Evolutionary conservation across 148 eudicot genomes (phyloP).

Genomic region (Polygonum maritimum): DNA sequence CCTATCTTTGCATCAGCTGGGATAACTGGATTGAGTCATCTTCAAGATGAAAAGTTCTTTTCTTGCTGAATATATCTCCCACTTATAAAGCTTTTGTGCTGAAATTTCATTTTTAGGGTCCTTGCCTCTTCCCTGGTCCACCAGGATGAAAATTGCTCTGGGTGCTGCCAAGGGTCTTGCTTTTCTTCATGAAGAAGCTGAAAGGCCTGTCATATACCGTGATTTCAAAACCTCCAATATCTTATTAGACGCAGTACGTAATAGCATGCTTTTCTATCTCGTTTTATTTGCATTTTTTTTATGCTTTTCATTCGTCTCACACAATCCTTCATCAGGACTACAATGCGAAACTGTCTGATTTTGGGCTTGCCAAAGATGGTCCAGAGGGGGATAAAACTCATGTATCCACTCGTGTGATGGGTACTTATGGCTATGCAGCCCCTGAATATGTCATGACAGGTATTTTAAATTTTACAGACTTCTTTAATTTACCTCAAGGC

Average conservation of each 20-base stretch:
- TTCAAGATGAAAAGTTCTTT: neutral
- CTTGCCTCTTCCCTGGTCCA: conserved; percentile 43
- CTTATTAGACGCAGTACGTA: conserved; percentile 36
- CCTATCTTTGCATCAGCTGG: neutral
- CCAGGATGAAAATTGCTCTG: conserved; percentile 43
- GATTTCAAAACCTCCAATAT: conserved; percentile 47
- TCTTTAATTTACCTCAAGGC: neutral
- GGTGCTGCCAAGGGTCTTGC: conserved; percentile 46
- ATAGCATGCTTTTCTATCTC: neutral
- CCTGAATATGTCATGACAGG: conserved; percentile 50
- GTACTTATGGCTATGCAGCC: conserved; percentile 43
- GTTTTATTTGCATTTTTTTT: neutral
- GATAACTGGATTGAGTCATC: neutral
- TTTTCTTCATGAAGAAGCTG: conserved; percentile 49
- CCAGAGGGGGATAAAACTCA: conserved; percentile 43
- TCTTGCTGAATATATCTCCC: neutral
- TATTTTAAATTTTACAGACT: neutral
- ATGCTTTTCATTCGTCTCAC: conserved; percentile 11
- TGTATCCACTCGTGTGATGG: conserved; percentile 47
- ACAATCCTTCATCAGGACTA: conserved; percentile 25
- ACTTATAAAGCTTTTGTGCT: neutral
- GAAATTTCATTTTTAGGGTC: conserved; percentile 25
- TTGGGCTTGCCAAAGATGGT: conserved; percentile 46
- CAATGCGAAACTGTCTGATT: conserved; percentile 44
- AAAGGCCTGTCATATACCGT: conserved; percentile 36